Base-by-base conservation (phyloP, 2,329 filamentous ascomycete species). In the Colletotrichum lini region DNA sequence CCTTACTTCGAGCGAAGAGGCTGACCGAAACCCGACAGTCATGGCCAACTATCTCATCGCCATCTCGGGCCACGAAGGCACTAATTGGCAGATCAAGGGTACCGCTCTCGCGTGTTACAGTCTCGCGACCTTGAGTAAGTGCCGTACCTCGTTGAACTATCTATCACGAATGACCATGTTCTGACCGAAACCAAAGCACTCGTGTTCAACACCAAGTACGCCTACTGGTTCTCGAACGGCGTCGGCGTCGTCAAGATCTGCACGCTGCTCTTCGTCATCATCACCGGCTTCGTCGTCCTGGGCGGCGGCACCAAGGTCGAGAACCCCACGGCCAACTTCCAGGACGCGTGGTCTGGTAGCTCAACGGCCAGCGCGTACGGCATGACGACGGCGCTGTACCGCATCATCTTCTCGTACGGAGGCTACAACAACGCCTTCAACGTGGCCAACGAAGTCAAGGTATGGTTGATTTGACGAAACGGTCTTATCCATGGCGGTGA, bases 61-160 rank as follows among this genome's bases (percentile, higher is more conserved):
- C 10, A 89, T 90, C 49, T 85, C 82, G 0, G 87, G 84, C 0
- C 77, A 82, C 0, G 79, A 78, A 0, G 86, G 89, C 0, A 86
- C 86, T 0, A 80, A 83, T n/a, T 93, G 91, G 92, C 83, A 93
- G 75, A 78, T 88, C 58, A 93, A 93, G 77, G 91, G 91, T 1
- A 87, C 92, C 2, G 91, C 91, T 0, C 80, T 93, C 30, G 90
- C 88, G 1, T 87, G 85, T 0, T 92, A 92, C 73, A 90, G 87
- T 0, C 75, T 90, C 0, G 89, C 90, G 6, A 70, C 67, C 3
- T 30, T 70, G 30, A 61, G 66, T 70, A 82, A 18, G 35, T 47
- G 15, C 26, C 26, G 26, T 26, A 3, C 26, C 10, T 16, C n/a
- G 30, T 16, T 42, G 1, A 6, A 0, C 18, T 12, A 10, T 0